These are phyloP conservation scores for Lavandula angustifolia DNA, from an alignment of 257 asterid genomes.

Conservation along the genomic window DNA sequence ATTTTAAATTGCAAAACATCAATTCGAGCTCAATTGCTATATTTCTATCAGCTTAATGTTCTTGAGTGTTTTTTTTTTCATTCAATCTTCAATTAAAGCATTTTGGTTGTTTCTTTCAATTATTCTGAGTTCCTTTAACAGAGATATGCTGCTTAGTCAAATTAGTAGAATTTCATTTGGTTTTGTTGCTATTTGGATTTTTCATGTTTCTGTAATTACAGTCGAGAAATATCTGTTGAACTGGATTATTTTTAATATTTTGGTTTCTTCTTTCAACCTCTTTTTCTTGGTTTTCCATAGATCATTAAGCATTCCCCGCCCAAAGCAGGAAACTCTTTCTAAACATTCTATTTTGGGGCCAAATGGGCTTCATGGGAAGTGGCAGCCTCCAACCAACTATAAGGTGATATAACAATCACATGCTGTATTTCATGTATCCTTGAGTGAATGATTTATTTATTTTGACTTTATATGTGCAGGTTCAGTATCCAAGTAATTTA, in stretches of 20 bases:
- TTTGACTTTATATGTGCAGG: conserved; percentile 55
- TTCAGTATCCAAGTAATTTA: conserved; percentile 75
- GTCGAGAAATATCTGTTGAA: conserved; percentile 5
- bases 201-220: not conserved
- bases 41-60: no score
- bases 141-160: no score
- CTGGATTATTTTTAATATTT: conserved; percentile 21
- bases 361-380: conserved; percentile 79
- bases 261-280: conserved; percentile 20
- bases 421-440: conserved; percentile 22
- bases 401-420: conserved; percentile 50
- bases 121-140: no score
- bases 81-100: no score
- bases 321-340: conserved; percentile 86
- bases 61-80: no score
- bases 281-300: conserved; percentile 39
- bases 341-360: conserved; percentile 95
- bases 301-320: conserved; percentile 60
- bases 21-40: no score
- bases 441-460: conserved; percentile 21
- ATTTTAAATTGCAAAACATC: no score
- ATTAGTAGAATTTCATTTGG: not conserved
- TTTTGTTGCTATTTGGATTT: conserved; percentile 5
- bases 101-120: no score
- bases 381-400: conserved; percentile 77